These are phyloP conservation scores for Hypoxylon sp. DNA, from an alignment of 2,329 filamentous ascomycete genomes.

Conservation along the genomic window DNA sequence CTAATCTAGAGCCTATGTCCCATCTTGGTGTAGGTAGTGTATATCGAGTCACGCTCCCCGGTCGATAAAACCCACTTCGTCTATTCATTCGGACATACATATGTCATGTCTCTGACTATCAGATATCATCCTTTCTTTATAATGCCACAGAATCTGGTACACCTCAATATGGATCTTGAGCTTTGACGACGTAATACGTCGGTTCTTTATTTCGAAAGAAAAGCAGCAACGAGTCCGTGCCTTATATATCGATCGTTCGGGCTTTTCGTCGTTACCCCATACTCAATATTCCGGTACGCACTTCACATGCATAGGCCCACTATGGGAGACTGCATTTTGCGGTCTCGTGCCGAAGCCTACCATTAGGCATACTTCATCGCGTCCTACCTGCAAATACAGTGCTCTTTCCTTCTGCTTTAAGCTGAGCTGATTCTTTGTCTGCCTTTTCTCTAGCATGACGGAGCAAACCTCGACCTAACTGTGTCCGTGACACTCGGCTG, in stretches of 20 bases:
- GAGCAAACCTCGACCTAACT: conserved; percentile 3
- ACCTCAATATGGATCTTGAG: conserved; percentile 18
- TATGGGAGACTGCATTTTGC: conserved; percentile 14
- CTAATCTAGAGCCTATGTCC: conserved; percentile 8
- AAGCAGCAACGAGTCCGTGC: conserved; percentile 6
- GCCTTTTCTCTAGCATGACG: conserved; percentile 20
- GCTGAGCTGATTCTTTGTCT: conserved; percentile 17
- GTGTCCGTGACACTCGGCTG: conserved; percentile 11
- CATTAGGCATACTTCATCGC: conserved; percentile 16
- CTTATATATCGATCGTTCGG: neutral
- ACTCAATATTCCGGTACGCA: conserved; percentile 1
- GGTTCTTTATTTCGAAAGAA: neutral
- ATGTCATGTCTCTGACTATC: neutral
- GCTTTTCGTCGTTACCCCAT: neutral
- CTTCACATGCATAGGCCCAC: conserved; percentile 7
- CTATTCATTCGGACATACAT: neutral
- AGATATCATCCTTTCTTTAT: neutral
- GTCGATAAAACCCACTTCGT: conserved; percentile 10
- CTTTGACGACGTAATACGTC: conserved; percentile 11
- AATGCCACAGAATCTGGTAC: conserved; percentile 6
- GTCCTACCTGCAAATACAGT: neutral
- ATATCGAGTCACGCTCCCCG: conserved; percentile 17
- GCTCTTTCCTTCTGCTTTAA: neutral
- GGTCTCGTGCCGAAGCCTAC: conserved; percentile 13
- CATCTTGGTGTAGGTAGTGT: conserved; percentile 1